Percentiles rank a stretch among this genome's conserved stretches.
Evolutionary conservation across 441 rosid genomes (phyloP).

Genomic region (Raphanus hybrid): DNA sequence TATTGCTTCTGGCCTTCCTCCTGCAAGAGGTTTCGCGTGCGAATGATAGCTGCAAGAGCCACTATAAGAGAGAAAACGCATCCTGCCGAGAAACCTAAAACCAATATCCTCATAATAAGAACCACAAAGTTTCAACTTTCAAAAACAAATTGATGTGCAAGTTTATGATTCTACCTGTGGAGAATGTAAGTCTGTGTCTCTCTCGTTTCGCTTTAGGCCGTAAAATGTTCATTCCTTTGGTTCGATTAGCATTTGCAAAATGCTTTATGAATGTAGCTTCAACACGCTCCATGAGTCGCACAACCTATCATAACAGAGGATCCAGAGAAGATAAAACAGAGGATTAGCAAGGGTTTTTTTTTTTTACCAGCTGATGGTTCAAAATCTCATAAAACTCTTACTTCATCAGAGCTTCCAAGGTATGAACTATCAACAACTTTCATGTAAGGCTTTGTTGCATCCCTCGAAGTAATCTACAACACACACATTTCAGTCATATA

Average conservation of each 20-base stretch:
- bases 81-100: constrained; percentile 70
- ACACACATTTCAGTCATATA: constrained; percentile 15
- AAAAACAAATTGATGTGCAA: background rate
- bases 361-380: background rate
- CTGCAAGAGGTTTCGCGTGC: constrained; percentile 50
- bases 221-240: constrained; percentile 49
- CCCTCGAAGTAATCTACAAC: constrained; percentile 55
- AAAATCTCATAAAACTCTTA: constrained; percentile 14
- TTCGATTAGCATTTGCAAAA: constrained; percentile 48
- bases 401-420: constrained; percentile 65
- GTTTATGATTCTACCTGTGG: constrained; percentile 38
- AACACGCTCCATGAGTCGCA: constrained; percentile 57
- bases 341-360: background rate
- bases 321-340: constrained; percentile 10
- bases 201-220: constrained; percentile 47
- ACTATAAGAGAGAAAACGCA: constrained; percentile 64
- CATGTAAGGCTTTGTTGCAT: constrained; percentile 52
- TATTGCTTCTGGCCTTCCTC: constrained; percentile 45
- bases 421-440: constrained; percentile 59
- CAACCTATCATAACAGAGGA: constrained; percentile 36
- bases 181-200: constrained; percentile 46
- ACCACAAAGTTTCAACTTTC: background rate
- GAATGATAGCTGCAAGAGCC: constrained; percentile 54
- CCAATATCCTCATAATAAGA: constrained; percentile 2
- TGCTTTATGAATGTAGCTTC: constrained; percentile 54